Evolutionary conservation across 108 stramenopile species (phyloP).

Genomic region (Conticribra guillardii): DNA sequence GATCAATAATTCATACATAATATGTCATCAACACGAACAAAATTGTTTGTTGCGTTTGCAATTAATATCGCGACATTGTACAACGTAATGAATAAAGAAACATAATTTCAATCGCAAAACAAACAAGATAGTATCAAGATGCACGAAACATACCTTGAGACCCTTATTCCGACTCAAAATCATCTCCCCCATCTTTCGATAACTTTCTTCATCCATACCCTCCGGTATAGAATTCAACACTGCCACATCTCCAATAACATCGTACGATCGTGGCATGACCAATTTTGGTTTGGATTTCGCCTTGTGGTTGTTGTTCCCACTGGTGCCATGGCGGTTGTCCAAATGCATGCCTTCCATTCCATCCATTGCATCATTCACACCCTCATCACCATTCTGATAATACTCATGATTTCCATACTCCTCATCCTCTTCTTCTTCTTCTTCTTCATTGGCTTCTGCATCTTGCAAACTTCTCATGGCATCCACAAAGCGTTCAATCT

Average conservation of each 20-base stretch:
- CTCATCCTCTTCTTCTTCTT: slow-evolving; percentile 8
- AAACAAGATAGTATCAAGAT: too few relatives aligned
- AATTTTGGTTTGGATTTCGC: slow-evolving; percentile 17
- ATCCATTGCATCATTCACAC: neutral
- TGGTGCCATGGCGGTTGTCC: slow-evolving; percentile 4
- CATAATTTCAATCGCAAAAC: too few relatives aligned
- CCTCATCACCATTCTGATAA: neutral
- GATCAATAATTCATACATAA: too few relatives aligned
- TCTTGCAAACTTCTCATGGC: slow-evolving; percentile 43
- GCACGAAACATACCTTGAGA: slow-evolving; percentile 65
- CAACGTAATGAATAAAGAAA: neutral
- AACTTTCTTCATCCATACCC: slow-evolving; percentile 49
- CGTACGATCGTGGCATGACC: slow-evolving; percentile 44
- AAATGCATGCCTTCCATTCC: slow-evolving; percentile 9
- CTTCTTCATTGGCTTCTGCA: slow-evolving; percentile 18
- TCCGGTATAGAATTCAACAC: slow-evolving; percentile 68
- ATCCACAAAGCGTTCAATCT: slow-evolving; percentile 81
- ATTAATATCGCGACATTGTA: neutral
- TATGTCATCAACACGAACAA: too few relatives aligned
- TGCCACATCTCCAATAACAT: slow-evolving; percentile 87
- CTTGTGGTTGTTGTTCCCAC: slow-evolving; percentile 1
- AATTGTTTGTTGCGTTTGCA: neutral
- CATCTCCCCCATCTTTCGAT: slow-evolving; percentile 54
- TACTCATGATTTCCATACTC: neutral
- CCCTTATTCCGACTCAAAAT: slow-evolving; percentile 81